phyloP scores from a whole-genome alignment of 805 yeast species.

The Kazachstania psychrophila region DNA sequence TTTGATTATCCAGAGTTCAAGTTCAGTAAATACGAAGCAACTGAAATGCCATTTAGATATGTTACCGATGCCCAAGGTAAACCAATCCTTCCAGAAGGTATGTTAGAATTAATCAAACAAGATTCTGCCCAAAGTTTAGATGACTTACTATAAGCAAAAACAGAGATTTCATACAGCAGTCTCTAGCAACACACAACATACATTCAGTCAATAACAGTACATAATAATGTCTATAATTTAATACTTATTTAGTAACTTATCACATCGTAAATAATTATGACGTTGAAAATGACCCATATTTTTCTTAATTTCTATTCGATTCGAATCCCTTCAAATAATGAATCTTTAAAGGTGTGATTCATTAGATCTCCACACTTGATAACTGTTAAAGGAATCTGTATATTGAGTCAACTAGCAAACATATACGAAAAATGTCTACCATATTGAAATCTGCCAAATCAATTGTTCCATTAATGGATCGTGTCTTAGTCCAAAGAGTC shows the following conservation, averaged over 20 bases:
- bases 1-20: constrained; percentile 92
- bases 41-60: constrained; percentile 97
- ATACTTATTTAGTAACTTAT: too few relatives aligned
- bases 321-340: too few relatives aligned
- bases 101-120: constrained; percentile 74
- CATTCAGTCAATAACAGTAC: too few relatives aligned
- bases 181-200: too few relatives aligned
- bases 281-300: too few relatives aligned
- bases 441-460: constrained; percentile 74
- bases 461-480: constrained; percentile 87
- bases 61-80: constrained; percentile 46
- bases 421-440: constrained; percentile 40
- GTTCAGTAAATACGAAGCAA: constrained; percentile 79
- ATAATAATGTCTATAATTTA: too few relatives aligned
- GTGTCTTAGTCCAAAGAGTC: constrained; percentile 90
- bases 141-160: constrained; percentile 37
- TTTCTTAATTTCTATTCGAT: too few relatives aligned
- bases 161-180: neutral
- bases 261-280: too few relatives aligned
- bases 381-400: too few relatives aligned
- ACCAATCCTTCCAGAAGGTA: constrained; percentile 87
- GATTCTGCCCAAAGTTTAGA: constrained; percentile 81
- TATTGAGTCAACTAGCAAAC: too few relatives aligned
- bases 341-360: too few relatives aligned
- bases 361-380: too few relatives aligned